Base-by-base conservation (phyloP, 2,329 filamentous ascomycete species). In the Xylaria polymorpha region DNA sequence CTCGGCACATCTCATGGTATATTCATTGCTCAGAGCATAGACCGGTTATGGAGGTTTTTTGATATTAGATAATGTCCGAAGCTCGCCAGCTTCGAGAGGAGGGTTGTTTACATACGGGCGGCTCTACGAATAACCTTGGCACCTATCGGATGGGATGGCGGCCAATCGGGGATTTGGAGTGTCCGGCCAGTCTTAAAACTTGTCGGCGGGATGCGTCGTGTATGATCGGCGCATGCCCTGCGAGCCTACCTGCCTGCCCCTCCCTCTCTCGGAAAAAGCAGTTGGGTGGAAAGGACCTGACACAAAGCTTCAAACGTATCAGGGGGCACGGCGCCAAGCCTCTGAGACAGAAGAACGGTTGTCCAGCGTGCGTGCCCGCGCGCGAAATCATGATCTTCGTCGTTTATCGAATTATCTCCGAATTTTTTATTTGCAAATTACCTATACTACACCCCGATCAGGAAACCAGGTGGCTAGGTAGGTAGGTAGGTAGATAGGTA, bases 291-390 rank as follows among this genome's bases (percentile, higher is more conserved):
- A 44, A 29, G 35, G 5, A 12, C 22, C 61, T 68, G 68, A 68
- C 61, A 64, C 64, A 25, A 4, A 29, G 62, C 18, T 46, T 43
- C 14, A 59, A 61, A 66, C 60, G 43, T 58, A 35, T 70, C 65
- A 68, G 63, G 64, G 67, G 44, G 55, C 6, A 29, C 48, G 55
- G 61, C 62, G 66, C 53, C 61, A 69, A 63, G 65, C 50, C 44
- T 61, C 57, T 60, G 22, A 61, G 3, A 29, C 25, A 29, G 4
- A 29, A 29, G 25, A 43, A 51, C 56, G 60, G 66, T 64, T 56
- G 57, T 68, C 61, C n/a, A 6, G n/a, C 20, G 8, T n/a, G n/a
- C n/a, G n/a, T n/a, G n/a, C n/a, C n/a, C 12, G 22, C 25, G 43
- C 43, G 18, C 41, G 41, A 44, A 44, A 44, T 44, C 41, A 44